These are phyloP conservation scores for Bryum argenteum DNA, from an alignment of 225 moss, liverwort and hornwort species.

Conservation along the genomic window DNA sequence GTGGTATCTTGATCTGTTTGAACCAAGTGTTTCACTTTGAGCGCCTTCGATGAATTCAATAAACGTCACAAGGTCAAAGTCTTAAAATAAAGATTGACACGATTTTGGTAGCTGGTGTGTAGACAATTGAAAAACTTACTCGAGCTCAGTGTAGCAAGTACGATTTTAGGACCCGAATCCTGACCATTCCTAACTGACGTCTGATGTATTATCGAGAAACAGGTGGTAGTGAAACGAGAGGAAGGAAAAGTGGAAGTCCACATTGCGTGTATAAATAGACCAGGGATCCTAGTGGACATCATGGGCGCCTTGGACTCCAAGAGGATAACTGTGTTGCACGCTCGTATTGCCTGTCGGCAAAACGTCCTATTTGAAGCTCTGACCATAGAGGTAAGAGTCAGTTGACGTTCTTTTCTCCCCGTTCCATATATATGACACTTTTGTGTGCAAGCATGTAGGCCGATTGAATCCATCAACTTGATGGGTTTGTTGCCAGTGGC, in stretches of 20 bases:
- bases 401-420: background rate
- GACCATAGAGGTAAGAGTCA: slow-evolving; percentile 44
- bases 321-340: slow-evolving; percentile 50
- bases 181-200: background rate
- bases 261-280: slow-evolving; percentile 49
- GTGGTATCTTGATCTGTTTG: background rate
- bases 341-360: slow-evolving; percentile 40
- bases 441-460: background rate
- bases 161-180: background rate
- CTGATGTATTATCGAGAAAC: slow-evolving; percentile 22
- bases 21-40: slow-evolving; percentile 2
- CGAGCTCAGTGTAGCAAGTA: background rate
- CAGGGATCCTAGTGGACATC: slow-evolving; percentile 50
- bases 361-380: slow-evolving; percentile 43
- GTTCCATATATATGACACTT: background rate
- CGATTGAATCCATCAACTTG: background rate
- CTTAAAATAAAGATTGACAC: background rate
- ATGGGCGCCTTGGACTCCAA: slow-evolving; percentile 44
- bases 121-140: slow-evolving; percentile 5
- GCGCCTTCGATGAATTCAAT: slow-evolving; percentile 2
- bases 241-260: slow-evolving; percentile 50
- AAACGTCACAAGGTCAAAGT: background rate
- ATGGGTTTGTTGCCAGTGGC: background rate
- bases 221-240: slow-evolving; percentile 51
- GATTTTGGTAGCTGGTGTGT: background rate